Conservation (phyloP, 306 rosid genomes). For the Calophaca sinica region DNA sequence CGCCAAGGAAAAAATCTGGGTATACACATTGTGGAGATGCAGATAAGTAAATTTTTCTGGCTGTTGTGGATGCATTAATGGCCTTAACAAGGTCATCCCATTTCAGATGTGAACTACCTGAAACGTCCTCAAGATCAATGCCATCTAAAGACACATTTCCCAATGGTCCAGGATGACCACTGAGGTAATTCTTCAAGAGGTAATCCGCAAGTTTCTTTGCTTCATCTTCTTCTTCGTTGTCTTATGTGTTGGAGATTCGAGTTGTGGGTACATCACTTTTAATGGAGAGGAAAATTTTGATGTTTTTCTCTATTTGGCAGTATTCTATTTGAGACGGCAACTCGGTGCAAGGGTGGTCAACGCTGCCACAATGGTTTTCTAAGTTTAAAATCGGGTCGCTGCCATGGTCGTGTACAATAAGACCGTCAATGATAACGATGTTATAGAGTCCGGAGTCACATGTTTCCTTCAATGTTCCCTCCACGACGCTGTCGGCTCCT, state of each 20-base stretch:
- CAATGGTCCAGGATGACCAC: constrained; percentile 4
- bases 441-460: constrained; percentile 54
- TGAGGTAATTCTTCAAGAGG: not conserved
- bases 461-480: constrained; percentile 49
- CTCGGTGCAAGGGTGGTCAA: not conserved
- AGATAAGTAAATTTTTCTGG: not conserved
- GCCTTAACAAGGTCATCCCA: not conserved
- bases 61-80: no score
- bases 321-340: not conserved
- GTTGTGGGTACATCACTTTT: no score
- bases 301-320: not conserved
- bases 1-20: constrained; percentile 37
- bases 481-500: not conserved
- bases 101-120: not conserved
- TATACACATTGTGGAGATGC: not conserved
- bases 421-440: constrained; percentile 49
- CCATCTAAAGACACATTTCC: constrained; percentile 25
- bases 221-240: not conserved
- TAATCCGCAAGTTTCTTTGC: not conserved
- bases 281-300: not conserved
- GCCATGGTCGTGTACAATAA: constrained; percentile 39
- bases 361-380: no score
- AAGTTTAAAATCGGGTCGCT: not conserved
- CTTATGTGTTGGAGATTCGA: no score
- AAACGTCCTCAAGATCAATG: not conserved